Evolutionary conservation across 768 basidiomycete species (phyloP).

Genomic region (Agaricus subrufescens): DNA sequence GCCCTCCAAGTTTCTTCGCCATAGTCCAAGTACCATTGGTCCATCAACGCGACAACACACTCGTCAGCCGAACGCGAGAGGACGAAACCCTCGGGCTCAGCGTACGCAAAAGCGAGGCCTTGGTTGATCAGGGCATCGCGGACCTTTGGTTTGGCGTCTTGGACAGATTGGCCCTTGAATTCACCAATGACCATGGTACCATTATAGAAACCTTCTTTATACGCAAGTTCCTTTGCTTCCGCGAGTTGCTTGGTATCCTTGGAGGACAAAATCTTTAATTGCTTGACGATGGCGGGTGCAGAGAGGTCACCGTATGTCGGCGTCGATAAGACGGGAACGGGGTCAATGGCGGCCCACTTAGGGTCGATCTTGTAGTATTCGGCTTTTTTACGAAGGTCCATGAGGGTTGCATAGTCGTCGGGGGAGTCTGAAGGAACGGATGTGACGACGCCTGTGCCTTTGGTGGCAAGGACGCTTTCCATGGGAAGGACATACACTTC

Average conservation of each 20-base stretch:
- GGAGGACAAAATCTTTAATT: conserved; percentile 92
- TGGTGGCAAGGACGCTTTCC: conserved; percentile 95
- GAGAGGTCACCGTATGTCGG: conserved; percentile 91
- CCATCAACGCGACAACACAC: conserved; percentile 96
- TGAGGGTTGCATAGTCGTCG: conserved; percentile 88
- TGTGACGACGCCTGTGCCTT: conserved; percentile 98
- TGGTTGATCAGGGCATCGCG: conserved; percentile 75
- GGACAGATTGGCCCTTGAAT: conserved; percentile 83
- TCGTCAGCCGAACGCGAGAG: conserved; percentile 92
- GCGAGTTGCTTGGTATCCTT: conserved; percentile 91
- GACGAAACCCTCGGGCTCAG: conserved; percentile 91
- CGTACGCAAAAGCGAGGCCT: conserved; percentile 83
- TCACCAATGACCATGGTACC: conserved; percentile 91
- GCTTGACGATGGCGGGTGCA: conserved; percentile 76
- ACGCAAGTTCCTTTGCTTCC: conserved; percentile 96
- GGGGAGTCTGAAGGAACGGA: conserved; percentile 98
- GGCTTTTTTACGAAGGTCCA: conserved; percentile 92
- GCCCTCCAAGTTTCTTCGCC: conserved; percentile 89
- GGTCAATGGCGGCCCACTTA: conserved; percentile 79
- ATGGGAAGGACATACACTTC: conserved; percentile 98
- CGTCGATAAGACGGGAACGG: conserved; percentile 83
- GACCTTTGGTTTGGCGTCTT: conserved; percentile 90
- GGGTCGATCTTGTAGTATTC: conserved; percentile 95
- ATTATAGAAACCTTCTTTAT: conserved; percentile 97
- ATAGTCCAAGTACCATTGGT: conserved; percentile 99